Conservation (phyloP, 768 basidiomycete genomes). For the Pholiota conissans region DNA sequence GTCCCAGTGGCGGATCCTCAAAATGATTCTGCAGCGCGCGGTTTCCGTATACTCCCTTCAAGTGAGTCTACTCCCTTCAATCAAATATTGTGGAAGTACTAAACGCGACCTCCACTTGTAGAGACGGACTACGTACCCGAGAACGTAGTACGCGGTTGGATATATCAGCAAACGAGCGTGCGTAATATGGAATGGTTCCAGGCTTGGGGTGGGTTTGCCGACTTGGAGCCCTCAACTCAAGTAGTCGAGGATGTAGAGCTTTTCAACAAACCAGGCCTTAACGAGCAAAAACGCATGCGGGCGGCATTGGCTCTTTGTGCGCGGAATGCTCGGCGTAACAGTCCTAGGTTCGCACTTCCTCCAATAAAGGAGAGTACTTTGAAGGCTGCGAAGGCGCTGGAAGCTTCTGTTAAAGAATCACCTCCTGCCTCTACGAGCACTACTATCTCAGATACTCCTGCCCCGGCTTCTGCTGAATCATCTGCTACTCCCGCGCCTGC, state of each 20-base stretch:
- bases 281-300: conserved; percentile 18
- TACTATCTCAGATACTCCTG: not conserved
- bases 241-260: conserved; percentile 23
- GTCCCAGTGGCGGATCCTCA: conserved; percentile 1
- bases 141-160: not conserved
- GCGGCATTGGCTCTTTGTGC: conserved; percentile 17
- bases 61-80: conserved; percentile 11
- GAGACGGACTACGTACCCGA: conserved; percentile 6
- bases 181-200: conserved; percentile 25
- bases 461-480: not conserved
- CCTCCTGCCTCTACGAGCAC: not conserved
- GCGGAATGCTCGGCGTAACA: not conserved
- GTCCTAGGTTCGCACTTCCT: not conserved
- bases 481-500: too few species aligned
- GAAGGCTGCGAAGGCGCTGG: not conserved
- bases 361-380: not conserved
- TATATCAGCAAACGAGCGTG: conserved; percentile 10
- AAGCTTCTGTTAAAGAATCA: not conserved
- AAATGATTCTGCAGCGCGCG: conserved; percentile 14
- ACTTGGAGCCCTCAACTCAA: conserved; percentile 26
- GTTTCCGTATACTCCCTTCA: conserved; percentile 19
- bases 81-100: conserved; percentile 4
- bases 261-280: conserved; percentile 15
- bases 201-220: conserved; percentile 38
- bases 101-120: not conserved